Base-by-base conservation (phyloP, 1,139 yeast genomes). In the Wickerhamiella infanticola region DNA sequence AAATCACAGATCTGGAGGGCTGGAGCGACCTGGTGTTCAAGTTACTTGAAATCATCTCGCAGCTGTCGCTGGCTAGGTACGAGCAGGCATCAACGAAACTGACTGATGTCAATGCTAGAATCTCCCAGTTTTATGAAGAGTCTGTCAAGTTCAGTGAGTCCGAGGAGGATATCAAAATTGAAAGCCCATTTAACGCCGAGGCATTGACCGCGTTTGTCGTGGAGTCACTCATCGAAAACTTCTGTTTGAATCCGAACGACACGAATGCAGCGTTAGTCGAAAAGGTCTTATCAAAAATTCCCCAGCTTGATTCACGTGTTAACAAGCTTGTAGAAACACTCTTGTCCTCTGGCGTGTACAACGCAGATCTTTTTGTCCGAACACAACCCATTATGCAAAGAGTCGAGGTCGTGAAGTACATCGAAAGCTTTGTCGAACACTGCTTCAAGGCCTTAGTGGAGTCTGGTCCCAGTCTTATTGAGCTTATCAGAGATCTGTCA, bases 401-500 rank as follows among this genome's bases (percentile, higher is more conserved):
- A 3, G 25, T 9, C 3, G 52, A 50, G 37, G 31, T 42, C 24
- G 40, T 50, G 18, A 13, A 4, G 11, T 53, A 51, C 42, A 47
- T 47, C 6, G 27, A 45, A n/a, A 37, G 24, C 2, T 37, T 52
- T 5, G 50, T 46, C 3, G 18, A 39, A 1, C 36, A 29, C 39
- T 37, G 43, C 2, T 45, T 46, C 7, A 38, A 26, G 2, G 27
- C 43, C 1, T 37, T 51, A 3, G n/a, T 37, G 1, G 23, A 43
- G 3, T 41, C 42, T 24, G 77, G 78, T 3, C 65, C 64, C 40
- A 68, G 67, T 48, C 85, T 79, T 54, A 80, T 79, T 1, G 88
- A 80, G 54, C 66, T 77, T 0, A 82, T 77, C 1, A 72, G 69
- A 44, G 61, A 62, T n/a, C 47, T 67, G 2, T 66, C 70, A 69